These are phyloP conservation scores for Anthracocystis panici-leucophaei DNA, from an alignment of 1,284 basidiomycete genomes.

Conservation along the genomic window DNA sequence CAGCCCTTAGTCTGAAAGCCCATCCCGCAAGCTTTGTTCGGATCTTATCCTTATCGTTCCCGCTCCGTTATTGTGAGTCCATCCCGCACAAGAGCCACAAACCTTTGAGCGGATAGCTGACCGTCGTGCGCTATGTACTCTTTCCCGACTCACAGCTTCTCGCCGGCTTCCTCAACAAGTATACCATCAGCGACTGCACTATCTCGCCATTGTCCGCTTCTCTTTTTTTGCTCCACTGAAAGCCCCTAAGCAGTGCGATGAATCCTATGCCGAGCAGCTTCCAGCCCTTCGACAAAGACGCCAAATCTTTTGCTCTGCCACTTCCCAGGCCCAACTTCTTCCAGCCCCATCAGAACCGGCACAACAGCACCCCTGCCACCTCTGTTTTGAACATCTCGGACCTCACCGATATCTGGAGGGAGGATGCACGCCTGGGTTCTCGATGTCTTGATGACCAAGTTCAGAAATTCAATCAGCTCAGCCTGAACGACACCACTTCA, in stretches of 20 bases:
- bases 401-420: constrained; percentile 13
- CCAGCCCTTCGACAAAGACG: too few relatives aligned
- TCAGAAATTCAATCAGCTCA: constrained; percentile 3
- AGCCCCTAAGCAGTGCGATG: not conserved
- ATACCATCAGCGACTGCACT: not conserved
- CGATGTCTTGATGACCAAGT: constrained; percentile 2
- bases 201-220: not conserved
- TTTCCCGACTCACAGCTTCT: not conserved
- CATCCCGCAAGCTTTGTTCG: constrained; percentile 25
- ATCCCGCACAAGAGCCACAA: not conserved
- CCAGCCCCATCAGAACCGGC: not conserved
- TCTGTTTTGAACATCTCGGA: constrained; percentile 1
- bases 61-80: constrained; percentile 11
- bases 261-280: not conserved
- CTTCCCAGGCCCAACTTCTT: not conserved
- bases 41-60: constrained; percentile 15
- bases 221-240: too few relatives aligned
- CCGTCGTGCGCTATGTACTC: not conserved
- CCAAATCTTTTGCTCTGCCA: not conserved
- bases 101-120: constrained; percentile 6
- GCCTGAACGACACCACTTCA: not conserved
- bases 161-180: not conserved
- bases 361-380: not conserved
- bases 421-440: not conserved
- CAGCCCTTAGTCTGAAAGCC: not conserved